A percentile compares a stretch with the other conserved stretches of the same genome.
These are phyloP conservation scores for Fibroporia radiculosa DNA, from an alignment of 768 basidiomycete species.

Conservation along the genomic window DNA sequence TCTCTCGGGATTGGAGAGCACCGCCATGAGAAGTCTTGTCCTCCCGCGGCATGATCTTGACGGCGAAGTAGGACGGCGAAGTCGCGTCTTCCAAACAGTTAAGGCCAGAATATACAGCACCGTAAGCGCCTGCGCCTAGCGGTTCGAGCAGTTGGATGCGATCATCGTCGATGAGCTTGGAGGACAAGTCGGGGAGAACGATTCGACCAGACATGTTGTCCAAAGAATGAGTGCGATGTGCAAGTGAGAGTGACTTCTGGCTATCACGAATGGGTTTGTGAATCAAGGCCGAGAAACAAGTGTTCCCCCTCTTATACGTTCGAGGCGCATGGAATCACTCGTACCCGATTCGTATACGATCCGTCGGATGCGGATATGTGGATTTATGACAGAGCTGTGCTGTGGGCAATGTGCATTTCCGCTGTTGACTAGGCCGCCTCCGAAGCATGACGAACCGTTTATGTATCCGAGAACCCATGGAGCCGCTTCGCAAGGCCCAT, in stretches of 20 bases:
- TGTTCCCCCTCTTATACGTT: too few relatives aligned
- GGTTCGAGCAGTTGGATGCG: constrained; percentile 75
- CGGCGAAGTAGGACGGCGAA: constrained; percentile 5
- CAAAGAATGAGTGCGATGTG: not conserved
- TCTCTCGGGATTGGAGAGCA: constrained; percentile 58
- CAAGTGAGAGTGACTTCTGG: not conserved
- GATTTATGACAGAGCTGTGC: too few relatives aligned
- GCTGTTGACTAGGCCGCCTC: too few relatives aligned
- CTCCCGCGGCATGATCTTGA: constrained; percentile 15
- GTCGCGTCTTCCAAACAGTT: constrained; percentile 25
- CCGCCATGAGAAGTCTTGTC: not conserved
- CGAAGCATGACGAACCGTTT: too few relatives aligned
- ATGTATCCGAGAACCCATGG: too few relatives aligned
- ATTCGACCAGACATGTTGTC: constrained; percentile 6
- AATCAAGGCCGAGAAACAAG: too few relatives aligned
- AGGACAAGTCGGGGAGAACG: constrained; percentile 11
- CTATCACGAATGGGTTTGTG: not conserved
- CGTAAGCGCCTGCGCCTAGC: constrained; percentile 89
- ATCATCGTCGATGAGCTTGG: constrained; percentile 59
- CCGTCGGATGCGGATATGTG: too few relatives aligned
- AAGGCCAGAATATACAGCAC: constrained; percentile 84
- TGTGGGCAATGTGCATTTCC: too few relatives aligned
- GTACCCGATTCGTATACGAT: not conserved
- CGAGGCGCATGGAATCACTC: too few relatives aligned
- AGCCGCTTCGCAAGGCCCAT: too few relatives aligned